Base-by-base conservation (phyloP, 2,329 filamentous ascomycete genomes). In the Ceratocystis alfenasii region DNA sequence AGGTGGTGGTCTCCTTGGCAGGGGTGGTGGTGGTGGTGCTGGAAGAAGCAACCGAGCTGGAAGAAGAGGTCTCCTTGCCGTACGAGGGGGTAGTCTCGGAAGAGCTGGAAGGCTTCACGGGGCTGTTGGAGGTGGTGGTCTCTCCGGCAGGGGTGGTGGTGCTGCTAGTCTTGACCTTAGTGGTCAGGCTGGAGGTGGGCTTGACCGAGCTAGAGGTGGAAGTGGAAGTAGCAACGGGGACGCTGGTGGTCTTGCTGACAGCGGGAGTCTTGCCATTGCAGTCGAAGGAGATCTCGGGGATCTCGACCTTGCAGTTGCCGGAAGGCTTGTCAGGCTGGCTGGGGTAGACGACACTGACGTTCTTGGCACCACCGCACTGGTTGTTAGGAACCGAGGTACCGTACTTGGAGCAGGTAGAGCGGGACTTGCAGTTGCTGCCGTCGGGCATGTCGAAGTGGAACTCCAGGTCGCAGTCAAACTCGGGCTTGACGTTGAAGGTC, bases 361-460 rank as follows among this genome's bases (percentile, higher is more conserved):
- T 86, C 74, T 82, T 90, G 70, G 93, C 92, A 76, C 92, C 92
- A 83, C 91, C 93, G 75, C 93, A 97, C 81, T 96, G 90, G 68
- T 79, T 84, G 83, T 96, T 96, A 77, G 84, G 78, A 71, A 96
- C 80, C 60, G 81, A 83, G 67, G 84, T 86, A 72, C 89, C 89
- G 17, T 80, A 78, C 65, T 81, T 78, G 69, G 80, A 83, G 83
- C 90, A 95, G 64, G 80, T 73, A 70, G 83, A 79, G 69, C 83
- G 85, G 72, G 95, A 88, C 78, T 89, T 93, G 85, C 93, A 97
- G 68, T 76, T 83, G 15, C 84, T 86, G 71, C 89, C 89, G 74
- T 93, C 89, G 1, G 85, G 82, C 90, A 96, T 95, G 72, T 80
- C 82, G 77, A 93, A 96, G 79, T 89, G 83, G 79, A 96, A 90